Conservation (phyloP, 805 yeast species). For the Candida parachauliodes region DNA sequence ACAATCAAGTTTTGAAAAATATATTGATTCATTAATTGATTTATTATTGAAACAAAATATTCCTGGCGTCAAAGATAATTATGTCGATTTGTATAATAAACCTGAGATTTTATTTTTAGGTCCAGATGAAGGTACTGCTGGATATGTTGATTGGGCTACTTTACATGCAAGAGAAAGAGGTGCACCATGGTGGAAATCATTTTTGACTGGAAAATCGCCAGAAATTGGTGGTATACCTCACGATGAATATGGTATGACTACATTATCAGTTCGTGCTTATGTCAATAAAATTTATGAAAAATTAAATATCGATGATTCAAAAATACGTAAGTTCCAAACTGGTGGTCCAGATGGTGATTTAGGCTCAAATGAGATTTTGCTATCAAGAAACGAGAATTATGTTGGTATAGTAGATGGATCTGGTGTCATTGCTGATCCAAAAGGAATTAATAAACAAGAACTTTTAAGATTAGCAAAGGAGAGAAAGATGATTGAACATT, state of each 20-base stretch:
- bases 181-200: slow-evolving; percentile 98
- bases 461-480: slow-evolving; percentile 71
- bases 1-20: slow-evolving; percentile 83
- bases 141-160: slow-evolving; percentile 96
- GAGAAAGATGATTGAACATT: slow-evolving; percentile 71
- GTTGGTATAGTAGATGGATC: slow-evolving; percentile 93
- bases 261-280: slow-evolving; percentile 88
- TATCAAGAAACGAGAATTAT: slow-evolving; percentile 79
- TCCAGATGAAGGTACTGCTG: slow-evolving; percentile 99
- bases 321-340: slow-evolving; percentile 81
- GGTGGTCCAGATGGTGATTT: slow-evolving; percentile 99
- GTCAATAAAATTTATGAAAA: slow-evolving; percentile 85
- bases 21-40: slow-evolving; percentile 87
- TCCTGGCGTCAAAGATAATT: slow-evolving; percentile 76
- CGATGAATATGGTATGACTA: slow-evolving; percentile 97
- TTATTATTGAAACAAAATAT: slow-evolving; percentile 61
- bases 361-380: slow-evolving; percentile 90
- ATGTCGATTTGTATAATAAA: slow-evolving; percentile 78
- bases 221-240: slow-evolving; percentile 96
- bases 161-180: slow-evolving; percentile 87
- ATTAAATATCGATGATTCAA: slow-evolving; percentile 53
- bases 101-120: slow-evolving; percentile 95
- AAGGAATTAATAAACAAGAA: slow-evolving; percentile 81
- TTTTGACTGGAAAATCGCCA: slow-evolving; percentile 94
- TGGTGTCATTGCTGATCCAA: slow-evolving; percentile 90